Conservation (phyloP, 495 filamentous ascomycete species). For the Astrothelium macrocarpum region DNA sequence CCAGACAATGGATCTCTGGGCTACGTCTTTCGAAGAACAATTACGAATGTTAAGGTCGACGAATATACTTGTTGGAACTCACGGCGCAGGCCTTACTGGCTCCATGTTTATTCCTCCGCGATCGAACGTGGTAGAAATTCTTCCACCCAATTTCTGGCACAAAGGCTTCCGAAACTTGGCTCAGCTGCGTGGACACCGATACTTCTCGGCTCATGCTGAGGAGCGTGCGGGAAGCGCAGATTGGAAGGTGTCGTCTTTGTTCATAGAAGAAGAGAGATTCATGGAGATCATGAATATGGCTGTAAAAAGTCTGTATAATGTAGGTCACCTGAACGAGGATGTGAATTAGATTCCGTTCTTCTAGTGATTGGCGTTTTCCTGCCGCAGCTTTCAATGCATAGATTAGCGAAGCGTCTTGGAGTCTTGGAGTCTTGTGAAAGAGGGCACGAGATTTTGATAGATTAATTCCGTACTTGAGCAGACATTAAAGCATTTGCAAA, state of each 20-base stretch:
- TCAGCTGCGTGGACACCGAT: slow-evolving; percentile 24
- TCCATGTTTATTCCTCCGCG: slow-evolving; percentile 30
- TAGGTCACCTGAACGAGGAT: slow-evolving; percentile 1
- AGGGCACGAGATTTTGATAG: not conserved
- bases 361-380: not conserved
- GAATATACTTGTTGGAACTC: slow-evolving; percentile 34
- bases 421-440: not conserved
- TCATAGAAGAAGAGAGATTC: not conserved
- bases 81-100: slow-evolving; percentile 36
- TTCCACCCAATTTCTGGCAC: slow-evolving; percentile 29
- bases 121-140: slow-evolving; percentile 33
- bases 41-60: slow-evolving; percentile 26
- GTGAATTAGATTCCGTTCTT: not conserved
- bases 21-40: slow-evolving; percentile 30
- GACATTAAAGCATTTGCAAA: too few relatives aligned
- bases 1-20: slow-evolving; percentile 33
- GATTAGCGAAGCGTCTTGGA: not conserved
- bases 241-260: slow-evolving; percentile 1
- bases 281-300: slow-evolving; percentile 5
- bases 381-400: not conserved
- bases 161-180: slow-evolving; percentile 35
- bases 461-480: too few relatives aligned
- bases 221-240: not conserved
- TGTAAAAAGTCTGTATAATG: not conserved
- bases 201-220: slow-evolving; percentile 26